Conservation (phyloP, 352 stramenopile species). For the Achlya hypogyna region DNA sequence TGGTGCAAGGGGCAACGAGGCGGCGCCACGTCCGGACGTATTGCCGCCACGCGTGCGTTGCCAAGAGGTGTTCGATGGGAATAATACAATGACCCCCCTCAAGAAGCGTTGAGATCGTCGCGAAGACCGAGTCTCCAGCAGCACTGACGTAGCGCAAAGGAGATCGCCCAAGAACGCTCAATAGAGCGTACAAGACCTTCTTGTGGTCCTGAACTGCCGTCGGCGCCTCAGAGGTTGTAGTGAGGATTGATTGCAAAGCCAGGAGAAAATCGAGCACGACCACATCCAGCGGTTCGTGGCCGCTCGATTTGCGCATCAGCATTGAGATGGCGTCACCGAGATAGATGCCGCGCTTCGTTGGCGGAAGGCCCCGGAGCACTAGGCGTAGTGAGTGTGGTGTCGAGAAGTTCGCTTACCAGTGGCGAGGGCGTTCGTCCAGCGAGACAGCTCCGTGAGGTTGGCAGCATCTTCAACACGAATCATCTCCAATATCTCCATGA, state of each 20-base stretch:
- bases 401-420: not conserved
- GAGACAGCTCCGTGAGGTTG: not conserved
- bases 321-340: slow-evolving; percentile 11
- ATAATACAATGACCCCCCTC: not conserved
- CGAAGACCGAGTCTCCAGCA: not conserved
- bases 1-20: not conserved
- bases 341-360: slow-evolving; percentile 3
- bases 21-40: not conserved
- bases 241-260: not conserved
- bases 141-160: not conserved
- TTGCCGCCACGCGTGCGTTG: not conserved
- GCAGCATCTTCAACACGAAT: slow-evolving; percentile 8
- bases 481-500: slow-evolving; percentile 19
- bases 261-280: not conserved
- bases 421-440: not conserved
- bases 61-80: not conserved
- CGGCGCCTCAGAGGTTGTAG: not conserved
- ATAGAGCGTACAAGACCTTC: not conserved
- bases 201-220: not conserved
- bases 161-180: not conserved
- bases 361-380: slow-evolving; percentile 5
- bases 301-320: slow-evolving; percentile 6
- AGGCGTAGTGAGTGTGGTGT: not conserved
- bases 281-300: not conserved
- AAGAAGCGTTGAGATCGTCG: not conserved